Evolutionary conservation across 352 stramenopile species (phyloP).

Genomic region (Pelagophyceae sp.): DNA sequence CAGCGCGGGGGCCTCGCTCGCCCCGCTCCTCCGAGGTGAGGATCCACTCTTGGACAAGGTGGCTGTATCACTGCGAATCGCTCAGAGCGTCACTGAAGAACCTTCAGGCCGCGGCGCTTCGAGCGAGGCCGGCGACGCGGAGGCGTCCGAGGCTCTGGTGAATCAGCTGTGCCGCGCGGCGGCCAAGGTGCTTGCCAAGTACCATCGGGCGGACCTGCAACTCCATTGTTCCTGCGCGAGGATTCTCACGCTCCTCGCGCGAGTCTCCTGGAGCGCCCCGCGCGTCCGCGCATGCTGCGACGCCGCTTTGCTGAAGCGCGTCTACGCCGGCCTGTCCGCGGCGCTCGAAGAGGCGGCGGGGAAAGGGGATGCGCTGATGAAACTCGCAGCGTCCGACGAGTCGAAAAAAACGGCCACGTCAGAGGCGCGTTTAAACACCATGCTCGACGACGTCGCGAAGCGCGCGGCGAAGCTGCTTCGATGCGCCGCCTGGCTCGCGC

Average conservation of each 20-base stretch:
- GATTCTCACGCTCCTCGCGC: background rate
- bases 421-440: background rate
- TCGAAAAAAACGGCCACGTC: background rate
- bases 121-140: background rate
- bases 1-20: background rate
- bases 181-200: slow-evolving; percentile 4
- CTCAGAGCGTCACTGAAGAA: no score
- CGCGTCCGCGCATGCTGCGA: background rate
- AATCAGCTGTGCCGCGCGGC: background rate
- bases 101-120: no score
- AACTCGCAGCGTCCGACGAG: no score
- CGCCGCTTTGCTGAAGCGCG: background rate
- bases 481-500: background rate
- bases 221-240: background rate
- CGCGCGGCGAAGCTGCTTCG: slow-evolving; percentile 6
- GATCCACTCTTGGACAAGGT: no score
- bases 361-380: background rate
- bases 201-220: slow-evolving; percentile 8
- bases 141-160: background rate
- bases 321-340: background rate
- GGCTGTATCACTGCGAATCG: no score
- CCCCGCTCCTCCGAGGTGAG: no score
- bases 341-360: background rate
- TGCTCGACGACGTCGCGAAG: background rate
- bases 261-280: background rate